A percentile compares a stretch with the other conserved stretches of the same genome.
These are phyloP conservation scores for Penicillium nucicola DNA, from an alignment of 495 filamentous ascomycete genomes.

Conservation along the genomic window DNA sequence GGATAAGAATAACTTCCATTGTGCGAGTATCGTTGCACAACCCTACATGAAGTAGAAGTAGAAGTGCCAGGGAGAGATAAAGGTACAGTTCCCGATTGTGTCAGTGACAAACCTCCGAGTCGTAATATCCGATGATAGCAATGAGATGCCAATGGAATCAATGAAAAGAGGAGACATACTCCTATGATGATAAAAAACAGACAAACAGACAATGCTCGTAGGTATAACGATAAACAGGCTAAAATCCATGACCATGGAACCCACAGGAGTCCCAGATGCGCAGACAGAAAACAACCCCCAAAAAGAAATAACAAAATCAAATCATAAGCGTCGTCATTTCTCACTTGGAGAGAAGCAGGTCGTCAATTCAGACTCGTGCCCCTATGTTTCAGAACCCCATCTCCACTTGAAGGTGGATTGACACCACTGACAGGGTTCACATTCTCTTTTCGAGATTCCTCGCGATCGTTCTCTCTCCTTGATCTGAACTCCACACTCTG, in stretches of 20 bases:
- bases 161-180: neutral
- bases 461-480: neutral
- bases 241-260: neutral
- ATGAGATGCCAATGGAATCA: neutral
- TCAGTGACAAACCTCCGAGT: neutral
- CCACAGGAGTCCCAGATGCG: neutral
- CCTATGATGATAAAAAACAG: neutral
- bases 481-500: neutral
- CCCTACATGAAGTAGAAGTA: neutral
- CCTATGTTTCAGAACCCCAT: conserved; percentile 14
- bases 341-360: neutral
- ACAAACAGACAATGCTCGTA: neutral
- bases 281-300: neutral
- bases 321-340: conserved; percentile 2
- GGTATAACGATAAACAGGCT: neutral
- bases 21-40: neutral
- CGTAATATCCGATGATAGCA: neutral
- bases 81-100: neutral
- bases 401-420: conserved; percentile 3
- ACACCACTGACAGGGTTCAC: neutral
- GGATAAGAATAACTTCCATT: neutral
- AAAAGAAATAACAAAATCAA: no score
- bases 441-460: conserved; percentile 7
- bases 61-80: neutral
- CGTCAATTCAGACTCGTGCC: conserved; percentile 8